A percentile compares a stretch with the other conserved stretches of the same genome.
phyloP scores from a whole-genome alignment of 164 flowering plant genomes.

The Tetrastigma voinierianum region DNA sequence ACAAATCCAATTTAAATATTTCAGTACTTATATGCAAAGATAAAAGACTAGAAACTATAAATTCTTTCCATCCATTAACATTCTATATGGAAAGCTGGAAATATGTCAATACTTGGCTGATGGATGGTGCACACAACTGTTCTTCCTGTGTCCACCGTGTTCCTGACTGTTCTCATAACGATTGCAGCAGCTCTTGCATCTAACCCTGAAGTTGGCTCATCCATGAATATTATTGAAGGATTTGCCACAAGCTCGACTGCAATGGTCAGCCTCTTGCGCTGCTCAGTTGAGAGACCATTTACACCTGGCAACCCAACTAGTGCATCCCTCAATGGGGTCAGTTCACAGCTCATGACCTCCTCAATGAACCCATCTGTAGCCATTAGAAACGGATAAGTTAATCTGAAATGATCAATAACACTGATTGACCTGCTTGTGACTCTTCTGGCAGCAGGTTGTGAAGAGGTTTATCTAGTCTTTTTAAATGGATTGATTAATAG shows the following conservation, averaged over 20 bases:
- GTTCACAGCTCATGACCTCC: conserved; percentile 55
- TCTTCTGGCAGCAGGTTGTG: too few relatives aligned
- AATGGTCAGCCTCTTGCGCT: conserved; percentile 65
- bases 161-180: conserved; percentile 71
- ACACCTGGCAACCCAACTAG: conserved; percentile 70
- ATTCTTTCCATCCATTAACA: background rate
- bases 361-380: conserved; percentile 48
- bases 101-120: conserved; percentile 74
- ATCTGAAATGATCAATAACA: too few relatives aligned
- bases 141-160: conserved; percentile 69
- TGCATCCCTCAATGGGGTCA: conserved; percentile 37
- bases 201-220: conserved; percentile 18
- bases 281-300: conserved; percentile 69
- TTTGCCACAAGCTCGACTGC: conserved; percentile 74
- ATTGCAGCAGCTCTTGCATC: conserved; percentile 48
- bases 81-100: conserved; percentile 75
- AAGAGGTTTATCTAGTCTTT: too few relatives aligned
- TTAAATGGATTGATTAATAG: too few relatives aligned
- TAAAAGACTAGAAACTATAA: too few relatives aligned
- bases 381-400: background rate
- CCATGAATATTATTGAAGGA: conserved; percentile 45
- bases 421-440: too few relatives aligned
- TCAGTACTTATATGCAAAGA: too few relatives aligned
- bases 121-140: conserved; percentile 82
- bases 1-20: too few relatives aligned